These are phyloP conservation scores for Rhodotorula sp. DNA, from an alignment of 1,284 basidiomycete genomes.

Conservation along the genomic window DNA sequence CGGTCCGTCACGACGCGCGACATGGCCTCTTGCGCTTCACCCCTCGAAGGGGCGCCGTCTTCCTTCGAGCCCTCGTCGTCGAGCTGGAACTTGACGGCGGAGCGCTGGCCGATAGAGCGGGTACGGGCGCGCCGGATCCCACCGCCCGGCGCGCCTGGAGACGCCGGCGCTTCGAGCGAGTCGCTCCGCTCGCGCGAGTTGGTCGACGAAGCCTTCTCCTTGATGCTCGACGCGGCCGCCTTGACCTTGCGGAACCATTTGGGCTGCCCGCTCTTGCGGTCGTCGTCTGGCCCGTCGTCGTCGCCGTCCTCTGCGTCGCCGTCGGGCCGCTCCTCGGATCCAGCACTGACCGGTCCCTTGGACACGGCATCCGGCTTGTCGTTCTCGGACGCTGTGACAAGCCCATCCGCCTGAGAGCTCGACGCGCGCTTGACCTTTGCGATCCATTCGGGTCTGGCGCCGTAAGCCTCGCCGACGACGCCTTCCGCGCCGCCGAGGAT, in stretches of 20 bases:
- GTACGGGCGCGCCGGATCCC: neutral
- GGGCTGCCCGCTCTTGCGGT: constrained; percentile 3
- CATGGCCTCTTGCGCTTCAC: neutral
- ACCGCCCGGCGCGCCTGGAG: neutral
- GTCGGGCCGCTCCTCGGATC: neutral
- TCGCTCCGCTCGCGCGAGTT: constrained; percentile 4
- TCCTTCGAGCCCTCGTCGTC: neutral
- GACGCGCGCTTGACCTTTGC: constrained; percentile 6
- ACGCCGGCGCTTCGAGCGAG: neutral
- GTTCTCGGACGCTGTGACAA: too few relatives aligned
- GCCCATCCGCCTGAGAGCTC: neutral
- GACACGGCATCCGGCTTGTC: too few relatives aligned
- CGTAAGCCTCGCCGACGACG: constrained; percentile 29
- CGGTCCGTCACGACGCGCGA: constrained; percentile 21
- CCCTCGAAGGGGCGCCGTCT: neutral
- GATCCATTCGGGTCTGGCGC: constrained; percentile 29
- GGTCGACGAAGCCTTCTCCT: constrained; percentile 19
- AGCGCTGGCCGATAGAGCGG: neutral
- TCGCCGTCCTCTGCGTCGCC: neutral
- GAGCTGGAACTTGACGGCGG: neutral
- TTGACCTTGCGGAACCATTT: constrained; percentile 20
- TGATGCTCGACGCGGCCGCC: constrained; percentile 14
- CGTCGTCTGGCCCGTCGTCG: neutral
- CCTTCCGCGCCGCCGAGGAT: constrained; percentile 16
- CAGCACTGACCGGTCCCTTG: too few relatives aligned